Base-by-base conservation (phyloP, 164 flowering plant genomes). In the Berberis thunbergii region DNA sequence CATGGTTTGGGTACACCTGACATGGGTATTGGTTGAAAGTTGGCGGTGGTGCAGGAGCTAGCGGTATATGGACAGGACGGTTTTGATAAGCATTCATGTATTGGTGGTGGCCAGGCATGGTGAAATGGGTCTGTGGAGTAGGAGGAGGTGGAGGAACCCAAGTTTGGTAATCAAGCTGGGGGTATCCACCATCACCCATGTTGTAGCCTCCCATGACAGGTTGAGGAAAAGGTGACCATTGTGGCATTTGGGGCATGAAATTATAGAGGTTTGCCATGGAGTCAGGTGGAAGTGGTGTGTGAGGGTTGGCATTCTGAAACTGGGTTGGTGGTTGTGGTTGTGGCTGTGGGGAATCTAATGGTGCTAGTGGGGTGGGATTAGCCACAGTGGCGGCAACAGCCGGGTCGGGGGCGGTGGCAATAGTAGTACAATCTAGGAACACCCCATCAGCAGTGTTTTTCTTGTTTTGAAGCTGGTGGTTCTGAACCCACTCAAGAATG, bases 401-500 rank as follows among this genome's bases (percentile, higher is more conserved):
- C n/a, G n/a, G n/a, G n/a, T n/a, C n/a, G n/a, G n/a, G n/a, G n/a
- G n/a, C n/a, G n/a, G n/a, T n/a, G n/a, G n/a, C n/a, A n/a, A n/a
- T n/a, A n/a, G n/a, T n/a, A n/a, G n/a, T n/a, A n/a, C n/a, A n/a
- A n/a, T n/a, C n/a, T n/a, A n/a, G n/a, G n/a, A n/a, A n/a, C n/a
- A n/a, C n/a, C n/a, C n/a, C n/a, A n/a, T n/a, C n/a, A n/a, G n/a
- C n/a, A n/a, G n/a, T 43, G 2, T 11, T 43, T n/a, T 71, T 59
- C 67, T 79, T 82, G 12, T 64, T 86, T n/a, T 87, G 96, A 40
- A 95, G 87, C 49, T 84, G 94, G 54, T 81, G 73, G 6, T 85
- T 81, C 65, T 91, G 89, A 41, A 95, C 95, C 99, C 99, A 95
- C 42, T 91, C 83, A 3, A 95, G 86, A 3, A 95, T 85, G 13